These are phyloP conservation scores for Talaromyces sp. DNA, from an alignment of 2,329 filamentous ascomycete species.

Conservation along the genomic window DNA sequence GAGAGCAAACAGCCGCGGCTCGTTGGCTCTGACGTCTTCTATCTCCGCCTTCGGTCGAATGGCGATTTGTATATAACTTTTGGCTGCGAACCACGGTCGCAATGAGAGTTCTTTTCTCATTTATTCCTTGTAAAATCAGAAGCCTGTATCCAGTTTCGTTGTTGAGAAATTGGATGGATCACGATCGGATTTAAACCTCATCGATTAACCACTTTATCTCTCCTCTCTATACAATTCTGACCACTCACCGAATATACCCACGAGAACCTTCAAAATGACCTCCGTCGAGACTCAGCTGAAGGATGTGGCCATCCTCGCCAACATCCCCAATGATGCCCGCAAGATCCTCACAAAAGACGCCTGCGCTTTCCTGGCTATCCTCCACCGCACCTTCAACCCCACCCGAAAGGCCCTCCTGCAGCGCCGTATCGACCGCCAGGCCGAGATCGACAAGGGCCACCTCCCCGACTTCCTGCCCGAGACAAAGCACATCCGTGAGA, in stretches of 20 bases:
- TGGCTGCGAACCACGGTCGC: not conserved
- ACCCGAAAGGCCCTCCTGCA: constrained; percentile 88
- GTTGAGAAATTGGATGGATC: not conserved
- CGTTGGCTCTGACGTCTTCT: constrained; percentile 25
- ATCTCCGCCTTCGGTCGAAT: constrained; percentile 26
- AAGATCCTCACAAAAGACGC: constrained; percentile 93
- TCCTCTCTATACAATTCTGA: not conserved
- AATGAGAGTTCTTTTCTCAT: not conserved
- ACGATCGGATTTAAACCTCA: not conserved
- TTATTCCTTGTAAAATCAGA: not conserved
- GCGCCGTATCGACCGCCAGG: constrained; percentile 81
- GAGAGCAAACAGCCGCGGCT: constrained; percentile 24
- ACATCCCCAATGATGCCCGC: constrained; percentile 74
- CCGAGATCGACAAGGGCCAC: constrained; percentile 85
- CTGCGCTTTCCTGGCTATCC: constrained; percentile 85
- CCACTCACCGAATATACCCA: not conserved
- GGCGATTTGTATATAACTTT: constrained; percentile 20
- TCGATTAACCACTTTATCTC: not conserved
- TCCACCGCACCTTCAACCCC: constrained; percentile 91
- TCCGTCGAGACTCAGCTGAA: constrained; percentile 76
- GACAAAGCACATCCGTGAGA: constrained; percentile 92
- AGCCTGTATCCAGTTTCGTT: not conserved
- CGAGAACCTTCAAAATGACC: constrained; percentile 57
- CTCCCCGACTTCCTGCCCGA: constrained; percentile 94
- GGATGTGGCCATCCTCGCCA: constrained; percentile 83